Evolutionary conservation across 2,329 filamentous ascomycete species (phyloP).

Genomic region (Nemania diffusa): DNA sequence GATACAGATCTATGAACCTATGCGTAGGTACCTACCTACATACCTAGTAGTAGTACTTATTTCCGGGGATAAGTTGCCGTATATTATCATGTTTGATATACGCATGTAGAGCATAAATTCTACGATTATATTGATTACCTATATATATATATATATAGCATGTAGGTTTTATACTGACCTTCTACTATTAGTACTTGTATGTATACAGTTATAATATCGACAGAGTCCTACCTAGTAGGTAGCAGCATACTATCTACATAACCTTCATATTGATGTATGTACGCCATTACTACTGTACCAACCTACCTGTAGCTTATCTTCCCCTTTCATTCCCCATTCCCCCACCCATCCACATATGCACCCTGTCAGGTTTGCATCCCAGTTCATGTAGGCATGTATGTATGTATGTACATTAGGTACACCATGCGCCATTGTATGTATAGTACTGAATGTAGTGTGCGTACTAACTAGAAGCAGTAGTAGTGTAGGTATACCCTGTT

Average conservation of each 20-base stretch:
- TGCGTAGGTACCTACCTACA: too few relatives aligned
- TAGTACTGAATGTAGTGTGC: background rate
- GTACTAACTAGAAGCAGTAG: constrained; percentile 9
- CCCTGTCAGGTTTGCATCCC: constrained; percentile 33
- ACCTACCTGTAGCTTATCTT: constrained; percentile 19
- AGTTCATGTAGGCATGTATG: constrained; percentile 26
- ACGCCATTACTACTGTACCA: background rate
- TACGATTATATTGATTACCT: background rate
- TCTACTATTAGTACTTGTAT: too few relatives aligned
- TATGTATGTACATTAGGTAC: background rate
- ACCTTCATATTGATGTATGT: background rate
- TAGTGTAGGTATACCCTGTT: constrained; percentile 18
- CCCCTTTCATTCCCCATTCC: constrained; percentile 15
- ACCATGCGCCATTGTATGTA: background rate
- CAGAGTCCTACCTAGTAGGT: background rate
- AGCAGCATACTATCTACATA: too few relatives aligned
- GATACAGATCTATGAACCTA: too few relatives aligned
- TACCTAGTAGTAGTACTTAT: background rate
- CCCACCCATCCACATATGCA: constrained; percentile 14
- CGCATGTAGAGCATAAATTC: background rate
- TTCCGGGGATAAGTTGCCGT: background rate
- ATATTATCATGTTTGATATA: background rate
- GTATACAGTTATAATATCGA: background rate
- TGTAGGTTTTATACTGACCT: too few relatives aligned
- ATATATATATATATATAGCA: background rate